phyloP scores from a whole-genome alignment of 1,139 yeast genomes.

The Kodamaea derodonti region DNA sequence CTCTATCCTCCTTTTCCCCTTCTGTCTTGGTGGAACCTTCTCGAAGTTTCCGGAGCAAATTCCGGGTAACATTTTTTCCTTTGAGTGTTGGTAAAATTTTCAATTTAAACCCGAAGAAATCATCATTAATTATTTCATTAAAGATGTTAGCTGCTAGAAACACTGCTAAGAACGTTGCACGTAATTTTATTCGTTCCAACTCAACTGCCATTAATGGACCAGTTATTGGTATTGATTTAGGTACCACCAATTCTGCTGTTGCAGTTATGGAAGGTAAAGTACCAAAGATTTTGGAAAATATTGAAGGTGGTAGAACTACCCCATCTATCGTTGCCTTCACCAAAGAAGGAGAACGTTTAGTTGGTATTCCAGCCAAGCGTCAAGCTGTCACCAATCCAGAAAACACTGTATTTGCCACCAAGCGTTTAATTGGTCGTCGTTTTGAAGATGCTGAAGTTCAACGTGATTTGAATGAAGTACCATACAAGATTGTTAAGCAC shows the following conservation, averaged over 20 bases:
- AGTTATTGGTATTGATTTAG: conserved; percentile 97
- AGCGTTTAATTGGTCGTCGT: conserved; percentile 97
- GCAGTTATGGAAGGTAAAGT: conserved; percentile 97
- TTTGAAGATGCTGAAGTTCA: conserved; percentile 95
- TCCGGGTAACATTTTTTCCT: conserved; percentile 12
- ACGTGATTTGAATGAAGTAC: conserved; percentile 93
- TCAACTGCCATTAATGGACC: conserved; percentile 57
- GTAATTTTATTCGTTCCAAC: conserved; percentile 50
- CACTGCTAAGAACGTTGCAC: conserved; percentile 30
- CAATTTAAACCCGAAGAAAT: conserved; percentile 6
- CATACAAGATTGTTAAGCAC: conserved; percentile 96
- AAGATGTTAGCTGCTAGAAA: conserved; percentile 44
- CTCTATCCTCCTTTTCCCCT: too few species aligned
- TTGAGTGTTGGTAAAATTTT: conserved; percentile 9
- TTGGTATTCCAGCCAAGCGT: conserved; percentile 98
- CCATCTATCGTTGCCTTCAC: conserved; percentile 99
- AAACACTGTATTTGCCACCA: conserved; percentile 95
- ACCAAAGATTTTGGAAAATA: conserved; percentile 95
- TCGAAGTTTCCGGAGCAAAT: conserved; percentile 6
- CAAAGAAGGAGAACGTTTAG: conserved; percentile 87
- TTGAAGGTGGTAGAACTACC: conserved; percentile 98
- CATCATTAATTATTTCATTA: too few species aligned
- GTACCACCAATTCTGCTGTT: conserved; percentile 99
- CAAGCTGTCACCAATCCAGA: conserved; percentile 99
- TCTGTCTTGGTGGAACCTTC: conserved; percentile 8